phyloP scores from a whole-genome alignment of 495 filamentous ascomycete genomes.

The Penicillium manginii region DNA sequence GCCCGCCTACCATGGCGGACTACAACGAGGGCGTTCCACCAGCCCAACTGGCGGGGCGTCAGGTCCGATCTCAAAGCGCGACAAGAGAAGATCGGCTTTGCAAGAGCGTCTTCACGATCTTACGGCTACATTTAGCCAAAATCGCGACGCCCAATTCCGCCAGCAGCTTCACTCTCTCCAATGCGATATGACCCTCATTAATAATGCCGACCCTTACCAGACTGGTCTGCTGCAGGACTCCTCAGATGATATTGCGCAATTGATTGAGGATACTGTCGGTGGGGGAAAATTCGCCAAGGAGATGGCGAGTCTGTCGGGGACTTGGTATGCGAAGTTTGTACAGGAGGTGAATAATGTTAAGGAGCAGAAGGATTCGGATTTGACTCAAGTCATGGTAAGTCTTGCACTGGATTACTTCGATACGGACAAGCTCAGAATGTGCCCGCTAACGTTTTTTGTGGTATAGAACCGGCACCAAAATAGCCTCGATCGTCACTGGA shows the following conservation, averaged over 20 bases:
- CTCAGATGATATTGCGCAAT: conserved; percentile 64
- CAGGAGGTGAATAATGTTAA: conserved; percentile 82
- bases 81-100: conserved; percentile 82
- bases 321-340: conserved; percentile 78
- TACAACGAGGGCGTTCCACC: conserved; percentile 38
- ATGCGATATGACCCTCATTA: conserved; percentile 84
- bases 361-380: conserved; percentile 77
- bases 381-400: conserved; percentile 77
- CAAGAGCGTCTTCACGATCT: conserved; percentile 75
- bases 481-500: conserved; percentile 43
- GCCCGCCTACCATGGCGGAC: conserved; percentile 26
- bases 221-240: conserved; percentile 73
- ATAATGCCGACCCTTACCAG: conserved; percentile 77
- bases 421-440: background rate
- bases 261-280: conserved; percentile 63
- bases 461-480: conserved; percentile 46
- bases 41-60: conserved; percentile 38
- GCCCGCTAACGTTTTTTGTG: conserved; percentile 1
- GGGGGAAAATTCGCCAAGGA: conserved; percentile 56
- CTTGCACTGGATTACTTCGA: conserved; percentile 6
- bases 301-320: conserved; percentile 73
- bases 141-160: conserved; percentile 82
- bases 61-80: conserved; percentile 72
- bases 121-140: conserved; percentile 72
- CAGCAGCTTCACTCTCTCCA: conserved; percentile 88